Base-by-base conservation (phyloP, 371 early-diverging fungal genomes). In the Rhizopus delemar region DNA sequence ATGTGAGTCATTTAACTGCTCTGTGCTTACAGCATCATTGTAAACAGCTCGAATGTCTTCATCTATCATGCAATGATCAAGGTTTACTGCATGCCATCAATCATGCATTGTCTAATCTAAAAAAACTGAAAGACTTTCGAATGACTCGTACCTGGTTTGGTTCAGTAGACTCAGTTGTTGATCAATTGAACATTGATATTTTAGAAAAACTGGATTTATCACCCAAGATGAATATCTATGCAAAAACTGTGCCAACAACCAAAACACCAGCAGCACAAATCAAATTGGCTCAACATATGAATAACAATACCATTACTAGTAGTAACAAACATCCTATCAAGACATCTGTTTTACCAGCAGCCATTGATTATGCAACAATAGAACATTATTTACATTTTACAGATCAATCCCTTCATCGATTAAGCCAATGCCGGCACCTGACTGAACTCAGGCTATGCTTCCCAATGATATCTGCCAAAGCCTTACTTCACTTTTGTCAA, bases 101-200 rank as follows among this genome's bases (percentile, higher is more conserved):
- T 12, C 66, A 51, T n/a, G 56, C 63, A 0, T 22, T 77, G 9
- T 32, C 43, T 2, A 43, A 41, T 22, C 22, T 77, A n/a, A 46
- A 45, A 3, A 0, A 59, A 0, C 35, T 77, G 3, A 39, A 54
- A n/a, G 77, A 77, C 53, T 77, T 77, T 43, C 58, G 77, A 22
- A n/a, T 77, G 31, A 77, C 74, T 2, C 68, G 74, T 2, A 43
- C 74, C 22, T 53, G 72, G 3, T 41, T 66, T 3, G 74, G 77
- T 28, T 50, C 49, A n/a, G 28, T 77, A 12, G 68, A 74, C 54
- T 8, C 33, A 0, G n/a, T 74, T 2, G 54, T 77, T 6, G 38
- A 51, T 15, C 32, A 43, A 12, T 38, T 77, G 41, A 59, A 59
- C 28, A 39, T 59, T 7, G n/a, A 48, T 8, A 50, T 41, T n/a